Base-by-base conservation (phyloP, 2,329 filamentous ascomycete species). In the Fusarium gaditjirri region DNA sequence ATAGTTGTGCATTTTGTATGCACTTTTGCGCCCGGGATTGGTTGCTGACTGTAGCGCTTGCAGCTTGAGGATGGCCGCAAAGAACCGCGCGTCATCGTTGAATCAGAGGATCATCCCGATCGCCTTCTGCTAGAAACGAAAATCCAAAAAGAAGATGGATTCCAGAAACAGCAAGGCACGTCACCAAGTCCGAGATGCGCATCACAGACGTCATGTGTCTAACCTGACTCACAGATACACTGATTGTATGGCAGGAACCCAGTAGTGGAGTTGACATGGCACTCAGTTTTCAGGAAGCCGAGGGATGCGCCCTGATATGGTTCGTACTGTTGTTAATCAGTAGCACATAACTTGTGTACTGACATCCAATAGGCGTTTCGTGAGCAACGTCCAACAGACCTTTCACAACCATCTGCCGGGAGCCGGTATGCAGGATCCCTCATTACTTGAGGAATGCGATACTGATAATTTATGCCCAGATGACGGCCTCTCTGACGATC, bases 191-290 rank as follows among this genome's bases (percentile, higher is more conserved):
- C 29, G 21, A 50, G 58, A 58, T 67, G 50, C 53, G 54, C 49
- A 62, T 53, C 42, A 25, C 44, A 57, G 42, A 75, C 75, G 68
- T 80, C 64, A 50, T 62, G 68, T 73, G 68, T 72, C 71, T 78
- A 71, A 75, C 70, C 66, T 70, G 74, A 78, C 53, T 75, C 77
- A 44, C 82, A 97, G 95, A 98, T 81, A 99, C 96, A 7, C 89
- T 99, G 68, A 98, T 99, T 70, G 95, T 99, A 68, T 99, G 96
- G 96, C 98, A 95, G 42, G 96, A 98, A 80, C 89, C 91, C 8
- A 83, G 80, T 66, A 96, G 91, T 83, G 93, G 93, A 65, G 91
- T 95, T 61, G 96, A 99, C 80, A 98, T 99, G 96, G 96, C 96
- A 46, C 88, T 99, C 71, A 98, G 95, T 80, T 99, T 99, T 79